Base-by-base conservation (phyloP, 768 basidiomycete genomes). In the Pisolithus sp. region DNA sequence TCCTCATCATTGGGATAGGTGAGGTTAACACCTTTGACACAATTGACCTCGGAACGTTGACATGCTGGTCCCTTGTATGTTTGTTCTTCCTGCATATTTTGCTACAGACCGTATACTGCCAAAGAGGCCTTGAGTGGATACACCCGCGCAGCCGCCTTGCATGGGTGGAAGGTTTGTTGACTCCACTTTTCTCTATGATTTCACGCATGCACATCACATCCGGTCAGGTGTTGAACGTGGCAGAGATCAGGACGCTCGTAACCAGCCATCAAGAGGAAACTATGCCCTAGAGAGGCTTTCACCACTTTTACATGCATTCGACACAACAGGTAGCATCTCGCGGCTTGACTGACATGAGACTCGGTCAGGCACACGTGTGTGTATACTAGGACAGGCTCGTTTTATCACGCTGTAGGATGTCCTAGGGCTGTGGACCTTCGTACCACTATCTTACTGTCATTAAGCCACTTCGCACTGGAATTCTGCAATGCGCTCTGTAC, bases 51-150 rank as follows among this genome's bases (percentile, higher is more conserved):
- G 6, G 30, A 9, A 31, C 10, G 10, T 31, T 31, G 30, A 31
- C 9, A 9, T 31, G 10, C 2, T 10, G 30, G 10, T 31, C 9
- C 78, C 7, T 31, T 57, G n/a, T n/a, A n/a, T n/a, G n/a, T 57
- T 58, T 0, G 2, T 31, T 31, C 2, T 13, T 24, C 6, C 3
- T 26, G 3, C 4, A 7, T 23, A 24, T 7, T 24, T 30, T 21
- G 51, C 42, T 31, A 53, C 36, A 67, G 67, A 21, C 59, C 64
- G 0, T 86, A 86, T 59, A 61, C 62, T 2, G 73, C 82, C 28
- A 57, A 68, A 3, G 86, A 88, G 60, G 79, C 86, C 0, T 58
- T 87, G 37, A 74, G 68, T 15, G 85, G 83, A 3, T 89, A 76
- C 60, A 79, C 80, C 59, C 68, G 85, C 21, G 87, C 85, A 0